These are phyloP conservation scores for Paraurostyla sp. DNA, from an alignment of 73 alveolate genomes.

Conservation along the genomic window DNA sequence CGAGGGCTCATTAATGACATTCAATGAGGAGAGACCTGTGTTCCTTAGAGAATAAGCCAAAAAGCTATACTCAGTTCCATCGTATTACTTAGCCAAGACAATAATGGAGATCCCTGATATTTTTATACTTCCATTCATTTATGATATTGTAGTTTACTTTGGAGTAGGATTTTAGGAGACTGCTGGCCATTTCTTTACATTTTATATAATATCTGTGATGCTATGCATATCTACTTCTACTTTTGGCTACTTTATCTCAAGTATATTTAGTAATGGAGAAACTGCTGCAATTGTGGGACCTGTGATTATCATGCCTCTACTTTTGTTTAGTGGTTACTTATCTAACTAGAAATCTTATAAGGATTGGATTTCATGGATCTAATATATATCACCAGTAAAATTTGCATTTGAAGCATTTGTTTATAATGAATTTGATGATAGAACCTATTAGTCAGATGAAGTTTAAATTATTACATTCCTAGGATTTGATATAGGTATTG, in stretches of 20 bases:
- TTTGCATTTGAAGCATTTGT: slow-evolving; percentile 73
- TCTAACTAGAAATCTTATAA: slow-evolving; percentile 55
- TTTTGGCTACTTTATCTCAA: slow-evolving; percentile 76
- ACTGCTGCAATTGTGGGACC: slow-evolving; percentile 70
- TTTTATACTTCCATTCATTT: slow-evolving; percentile 8
- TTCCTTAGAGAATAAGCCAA: slow-evolving; percentile 81
- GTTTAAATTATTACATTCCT: too few relatives aligned
- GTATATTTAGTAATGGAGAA: slow-evolving; percentile 61
- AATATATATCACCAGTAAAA: slow-evolving; percentile 82
- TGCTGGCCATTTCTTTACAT: slow-evolving; percentile 39
- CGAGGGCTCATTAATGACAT: slow-evolving; percentile 70
- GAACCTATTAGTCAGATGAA: too few relatives aligned
- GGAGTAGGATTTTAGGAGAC: slow-evolving; percentile 46
- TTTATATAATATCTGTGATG: neutral
- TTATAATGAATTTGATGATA: too few relatives aligned
- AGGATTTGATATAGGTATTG: too few relatives aligned
- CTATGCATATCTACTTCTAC: neutral
- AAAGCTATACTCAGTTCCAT: slow-evolving; percentile 68
- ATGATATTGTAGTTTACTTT: slow-evolving; percentile 30
- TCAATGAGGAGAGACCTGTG: slow-evolving; percentile 77
- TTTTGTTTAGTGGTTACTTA: slow-evolving; percentile 79
- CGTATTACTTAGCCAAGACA: slow-evolving; percentile 75
- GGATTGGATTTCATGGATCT: slow-evolving; percentile 80
- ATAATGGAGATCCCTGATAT: slow-evolving; percentile 77
- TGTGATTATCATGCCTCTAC: slow-evolving; percentile 73